Base-by-base conservation (phyloP, 1,284 basidiomycete species). In the Phaffia rhodozyma region DNA sequence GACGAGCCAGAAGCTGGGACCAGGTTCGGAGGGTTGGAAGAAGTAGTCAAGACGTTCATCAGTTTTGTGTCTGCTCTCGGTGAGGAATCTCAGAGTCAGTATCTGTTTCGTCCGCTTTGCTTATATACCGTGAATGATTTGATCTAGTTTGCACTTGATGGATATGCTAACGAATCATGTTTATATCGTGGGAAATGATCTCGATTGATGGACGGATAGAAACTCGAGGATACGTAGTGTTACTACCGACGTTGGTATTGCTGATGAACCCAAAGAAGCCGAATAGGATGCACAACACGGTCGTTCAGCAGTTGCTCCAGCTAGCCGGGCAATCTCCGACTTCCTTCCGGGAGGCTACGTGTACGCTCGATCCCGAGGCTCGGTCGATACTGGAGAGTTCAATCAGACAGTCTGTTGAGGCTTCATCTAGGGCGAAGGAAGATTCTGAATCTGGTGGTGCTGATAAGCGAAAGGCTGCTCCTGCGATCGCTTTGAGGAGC, bases 341-440 rank as follows among this genome's bases (percentile, higher is more conserved):
- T 3, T 82, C 87, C 21, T 97, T 97, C 82, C 92, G 90, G 73
- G 87, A 91, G 58, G 91, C 88, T 1, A 87, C 89, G 3, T 80
- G 78, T 2, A 83, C 83, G 48, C 79, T 97, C 58, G 83, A 86
- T 21, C 74, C 79, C 9, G 75, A 79, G 0, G 79, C 81, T 21
- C 77, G 84, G 62, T 83, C 86, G 49, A 74, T 81, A 23, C 75
- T 97, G 60, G 93, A 97, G 73, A 80, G 80, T 49, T 85, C 87
- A 0, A 83, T 97, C 47, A 80, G 92, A 66, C 84, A 85, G 60
- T 86, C 85, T 5, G 79, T 93, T 0, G 84, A 83, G 29, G 78
- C 78, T 18, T 43, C 38, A 2, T 11, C 5, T 16, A 43, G 73
- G 73, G 29, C 67, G 67, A 58, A 66, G 73, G 9, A 70, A 70